phyloP scores from a whole-genome alignment of 2,329 filamentous ascomycete species.

The Leptosphaerulina australis region DNA sequence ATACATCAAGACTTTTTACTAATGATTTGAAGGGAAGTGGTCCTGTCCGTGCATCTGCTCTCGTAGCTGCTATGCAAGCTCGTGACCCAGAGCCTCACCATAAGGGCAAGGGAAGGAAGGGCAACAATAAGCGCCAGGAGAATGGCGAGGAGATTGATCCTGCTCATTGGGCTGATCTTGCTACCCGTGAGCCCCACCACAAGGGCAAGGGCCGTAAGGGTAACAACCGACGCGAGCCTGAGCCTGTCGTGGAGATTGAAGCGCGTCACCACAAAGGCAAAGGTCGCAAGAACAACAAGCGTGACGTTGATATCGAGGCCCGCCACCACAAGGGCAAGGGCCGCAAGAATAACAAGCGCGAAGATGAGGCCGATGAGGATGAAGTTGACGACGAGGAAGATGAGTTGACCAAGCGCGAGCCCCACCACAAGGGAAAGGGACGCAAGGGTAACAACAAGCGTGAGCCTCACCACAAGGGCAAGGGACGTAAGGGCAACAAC shows the following conservation, averaged over 20 bases:
- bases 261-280: constrained; percentile 19
- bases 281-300: constrained; percentile 7
- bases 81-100: constrained; percentile 25
- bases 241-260: constrained; percentile 1
- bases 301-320: constrained; percentile 6
- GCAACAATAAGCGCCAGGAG: constrained; percentile 13
- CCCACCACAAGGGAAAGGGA: constrained; percentile 21
- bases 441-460: constrained; percentile 12
- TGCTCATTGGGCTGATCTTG: constrained; percentile 5
- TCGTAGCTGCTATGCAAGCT: constrained; percentile 30
- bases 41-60: constrained; percentile 25
- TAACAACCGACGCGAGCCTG: constrained; percentile 2
- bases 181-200: constrained; percentile 16
- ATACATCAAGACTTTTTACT: constrained; percentile 2
- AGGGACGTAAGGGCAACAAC: constrained; percentile 10
- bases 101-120: constrained; percentile 20
- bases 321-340: constrained; percentile 18
- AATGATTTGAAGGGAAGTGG: constrained; percentile 32
- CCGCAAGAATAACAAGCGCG: constrained; percentile 9
- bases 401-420: constrained; percentile 11
- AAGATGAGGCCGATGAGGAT: constrained; percentile 3
- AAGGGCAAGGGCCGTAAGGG: constrained; percentile 20
- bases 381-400: constrained; percentile 2
- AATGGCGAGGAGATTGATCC: background rate
- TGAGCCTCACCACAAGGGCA: constrained; percentile 20